Evolutionary conservation across 148 eudicot species (phyloP), one percentile per base, ranked within the genome.

Genomic region (Nyssa sinensis): DNA sequence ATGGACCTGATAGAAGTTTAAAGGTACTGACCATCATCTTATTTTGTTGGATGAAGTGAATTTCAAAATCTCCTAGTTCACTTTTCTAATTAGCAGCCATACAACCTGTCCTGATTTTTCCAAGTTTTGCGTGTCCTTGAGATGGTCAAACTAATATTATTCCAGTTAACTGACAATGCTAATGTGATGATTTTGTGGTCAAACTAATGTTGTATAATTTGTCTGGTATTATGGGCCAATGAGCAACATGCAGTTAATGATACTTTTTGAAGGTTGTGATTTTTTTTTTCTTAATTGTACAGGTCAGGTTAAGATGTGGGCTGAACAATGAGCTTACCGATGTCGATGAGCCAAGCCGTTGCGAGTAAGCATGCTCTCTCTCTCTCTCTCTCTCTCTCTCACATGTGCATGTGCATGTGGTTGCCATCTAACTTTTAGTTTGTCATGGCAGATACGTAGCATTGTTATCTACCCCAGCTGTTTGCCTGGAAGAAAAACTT

Each of bases 341-440:
- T 78, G 89, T 95, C 68, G 98, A 83, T 71, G 98, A 95, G 79
- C 98, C 98, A 75, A 95, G 98, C 84, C 98, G 98, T 81, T 95
- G 98, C 97, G 98, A 95, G 98, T 95, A 92, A 72, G 77, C 29
- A 21, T n/a, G 51, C 64, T 70, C 44, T 64, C 61, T 44, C 65
- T 28, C 31, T 17, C 67, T 19, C 11, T 53, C 32, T 62, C 72
- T 4, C 75, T 19, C 61, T 44, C 67, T 30, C 16, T 35, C 34
- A 2, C 49, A 17, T 66, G 30, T 44, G 14, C 29, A 55, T 23
- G 3, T 41, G 27, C n/a, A 60, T 62, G 11, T 14, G 14, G 12
- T 25, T 33, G 30, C 24, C 27, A 24, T 47, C 58, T 80, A 31
- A 64, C 16, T n/a, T 10, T 37, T 31, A 60, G 57, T 67, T 47